phyloP scores from a whole-genome alignment of 2,329 filamentous ascomycete species.

The Magnaporthiopsis incrustans region DNA sequence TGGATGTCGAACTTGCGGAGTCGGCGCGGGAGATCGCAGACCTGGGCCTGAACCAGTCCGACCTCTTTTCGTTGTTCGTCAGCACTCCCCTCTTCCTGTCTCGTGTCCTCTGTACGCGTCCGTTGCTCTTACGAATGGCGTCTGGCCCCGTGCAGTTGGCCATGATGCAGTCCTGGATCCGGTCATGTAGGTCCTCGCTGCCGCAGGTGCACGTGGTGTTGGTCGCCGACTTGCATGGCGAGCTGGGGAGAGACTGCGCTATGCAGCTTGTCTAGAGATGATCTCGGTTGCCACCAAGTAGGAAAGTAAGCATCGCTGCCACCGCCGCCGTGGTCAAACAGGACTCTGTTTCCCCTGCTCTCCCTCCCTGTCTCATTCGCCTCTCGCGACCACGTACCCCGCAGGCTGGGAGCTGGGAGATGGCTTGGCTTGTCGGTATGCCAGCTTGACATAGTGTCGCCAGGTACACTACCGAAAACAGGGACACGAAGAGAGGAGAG shows the following conservation, averaged over 20 bases:
- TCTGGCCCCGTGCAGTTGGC: slow-evolving; percentile 6
- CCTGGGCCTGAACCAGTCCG: slow-evolving; percentile 22
- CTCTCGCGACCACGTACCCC: slow-evolving; percentile 1
- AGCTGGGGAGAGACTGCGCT: not conserved
- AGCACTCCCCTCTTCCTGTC: not conserved
- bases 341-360: not conserved
- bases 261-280: slow-evolving; percentile 4
- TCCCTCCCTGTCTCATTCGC: too few relatives aligned
- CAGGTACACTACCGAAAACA: not conserved
- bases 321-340: not conserved
- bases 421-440: not conserved
- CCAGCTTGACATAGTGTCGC: not conserved
- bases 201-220: slow-evolving; percentile 6
- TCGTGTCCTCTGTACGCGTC: not conserved
- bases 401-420: not conserved
- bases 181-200: not conserved
- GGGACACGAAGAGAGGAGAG: not conserved
- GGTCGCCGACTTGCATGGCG: slow-evolving; percentile 4
- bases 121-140: slow-evolving; percentile 1
- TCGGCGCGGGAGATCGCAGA: slow-evolving; percentile 23
- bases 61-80: slow-evolving; percentile 16
- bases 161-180: slow-evolving; percentile 2
- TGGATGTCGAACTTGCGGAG: slow-evolving; percentile 24
- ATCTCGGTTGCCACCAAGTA: not conserved
- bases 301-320: not conserved